Percentiles rank a stretch among this genome's conserved stretches.
Conservation (phyloP, 305 asterid genomes). For the Solanum hybrid region DNA sequence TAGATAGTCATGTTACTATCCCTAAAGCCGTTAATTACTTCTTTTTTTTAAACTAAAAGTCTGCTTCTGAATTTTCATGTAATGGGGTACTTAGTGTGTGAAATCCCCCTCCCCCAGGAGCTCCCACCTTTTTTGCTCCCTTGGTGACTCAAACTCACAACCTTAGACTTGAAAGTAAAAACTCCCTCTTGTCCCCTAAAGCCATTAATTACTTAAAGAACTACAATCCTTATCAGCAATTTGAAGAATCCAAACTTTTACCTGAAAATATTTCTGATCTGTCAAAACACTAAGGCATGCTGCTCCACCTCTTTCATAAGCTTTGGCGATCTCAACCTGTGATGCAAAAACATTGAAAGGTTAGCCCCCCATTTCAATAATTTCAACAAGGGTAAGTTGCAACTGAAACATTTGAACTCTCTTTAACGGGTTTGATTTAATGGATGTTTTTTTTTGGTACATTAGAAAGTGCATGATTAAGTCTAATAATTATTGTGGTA, state of each 20-base stretch:
- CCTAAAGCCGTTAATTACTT: neutral
- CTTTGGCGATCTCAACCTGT: conserved; percentile 90
- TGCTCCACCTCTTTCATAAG: conserved; percentile 95
- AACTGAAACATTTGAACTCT: neutral
- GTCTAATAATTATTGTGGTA: neutral
- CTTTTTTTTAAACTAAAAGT: neutral
- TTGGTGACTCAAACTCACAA: neutral
- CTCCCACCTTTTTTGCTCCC: neutral
- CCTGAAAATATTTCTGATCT: conserved; percentile 83
- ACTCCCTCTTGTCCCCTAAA: neutral
- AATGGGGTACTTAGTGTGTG: neutral
- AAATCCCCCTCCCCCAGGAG: neutral
- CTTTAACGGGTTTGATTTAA: neutral
- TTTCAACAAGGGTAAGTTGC: neutral
- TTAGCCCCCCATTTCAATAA: neutral
- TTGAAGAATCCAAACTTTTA: conserved; percentile 11
- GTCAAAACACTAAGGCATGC: conserved; percentile 96
- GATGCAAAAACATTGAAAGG: conserved; percentile 5
- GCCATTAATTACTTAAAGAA: neutral
- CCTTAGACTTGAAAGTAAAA: neutral
- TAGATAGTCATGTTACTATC: neutral
- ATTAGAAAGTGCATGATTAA: neutral
- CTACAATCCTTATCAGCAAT: neutral
- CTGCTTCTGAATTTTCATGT: neutral
- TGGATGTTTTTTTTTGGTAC: neutral